Conservation (phyloP, 2,329 filamentous ascomycete species). For the Penicillium sp. region DNA sequence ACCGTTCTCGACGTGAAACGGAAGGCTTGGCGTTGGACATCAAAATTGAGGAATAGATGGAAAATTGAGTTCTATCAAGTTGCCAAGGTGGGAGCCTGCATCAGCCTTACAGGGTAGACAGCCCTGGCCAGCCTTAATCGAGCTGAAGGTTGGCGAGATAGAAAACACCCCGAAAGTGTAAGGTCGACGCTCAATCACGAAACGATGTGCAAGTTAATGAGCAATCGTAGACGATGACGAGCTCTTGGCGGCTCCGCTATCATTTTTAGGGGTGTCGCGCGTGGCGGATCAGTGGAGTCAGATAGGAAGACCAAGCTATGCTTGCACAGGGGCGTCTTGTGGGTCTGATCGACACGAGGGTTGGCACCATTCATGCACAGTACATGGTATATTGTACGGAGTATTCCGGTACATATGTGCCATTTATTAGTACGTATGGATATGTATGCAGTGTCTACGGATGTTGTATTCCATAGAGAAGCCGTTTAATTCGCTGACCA, state of each 20-base stretch:
- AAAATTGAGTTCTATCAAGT: not conserved
- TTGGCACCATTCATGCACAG: slow-evolving; percentile 14
- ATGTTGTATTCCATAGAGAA: slow-evolving; percentile 2
- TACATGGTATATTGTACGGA: not conserved
- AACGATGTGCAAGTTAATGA: slow-evolving; percentile 3
- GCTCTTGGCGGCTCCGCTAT: slow-evolving; percentile 1
- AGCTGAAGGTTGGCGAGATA: not conserved
- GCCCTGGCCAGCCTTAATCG: slow-evolving; percentile 1
- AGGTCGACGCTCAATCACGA: not conserved
- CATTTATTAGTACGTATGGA: not conserved
- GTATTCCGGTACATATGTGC: not conserved
- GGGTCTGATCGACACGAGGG: slow-evolving; percentile 16
- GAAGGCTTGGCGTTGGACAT: slow-evolving; percentile 3
- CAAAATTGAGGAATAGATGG: not conserved
- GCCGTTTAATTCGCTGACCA: slow-evolving; percentile 20
- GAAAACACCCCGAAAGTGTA: not conserved
- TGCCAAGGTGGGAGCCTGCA: not conserved
- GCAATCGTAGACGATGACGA: slow-evolving; percentile 2
- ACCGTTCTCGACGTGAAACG: not conserved
- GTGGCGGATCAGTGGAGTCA: slow-evolving; percentile 5
- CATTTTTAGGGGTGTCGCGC: not conserved
- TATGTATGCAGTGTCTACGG: not conserved
- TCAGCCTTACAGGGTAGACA: slow-evolving; percentile 1
- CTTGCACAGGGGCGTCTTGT: slow-evolving; percentile 1
- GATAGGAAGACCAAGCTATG: not conserved